Evolutionary conservation across 1,284 basidiomycete species (phyloP), one percentile per base, ranked within the genome.

Genomic region (Cryptococcus sp.): DNA sequence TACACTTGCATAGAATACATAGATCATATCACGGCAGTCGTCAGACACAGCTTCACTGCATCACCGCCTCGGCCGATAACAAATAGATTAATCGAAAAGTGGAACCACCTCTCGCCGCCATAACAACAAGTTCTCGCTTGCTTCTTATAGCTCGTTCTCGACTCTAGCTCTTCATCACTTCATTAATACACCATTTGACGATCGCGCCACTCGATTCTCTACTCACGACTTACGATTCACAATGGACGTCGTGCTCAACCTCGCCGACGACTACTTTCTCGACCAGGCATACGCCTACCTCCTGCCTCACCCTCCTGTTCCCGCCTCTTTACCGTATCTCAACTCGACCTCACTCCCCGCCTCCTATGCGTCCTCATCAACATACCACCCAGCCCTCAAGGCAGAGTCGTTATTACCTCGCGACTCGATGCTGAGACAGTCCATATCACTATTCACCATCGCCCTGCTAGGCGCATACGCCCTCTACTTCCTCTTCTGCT

Each of bases 401-500:
- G 52, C 44, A 5, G 50, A 58, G 6, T 72, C 68, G 2, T 53
- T 61, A n/a, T 57, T 65, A 20, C 65, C 89, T 0, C 84, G 92
- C 49, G 87, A 93, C 70, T 86, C 88, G 72, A 72, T 93, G 8
- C 83, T 85, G 0, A 84, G 94, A 39, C 95, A 98, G 74, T 64
- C 87, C 10, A 44, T 89, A 23, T 96, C 93, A 2, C 82, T 99
- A 54, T 79, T 81, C 63, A 74, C 83, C 44, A 74, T 98, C 65
- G 95, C 93, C 8, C 80, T 91, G 59, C 68, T 91, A 59, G 93
- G 92, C 62, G 91, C 93, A 54, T 84, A 87, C 67, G 40, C 86
- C 46, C 82, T 94, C 51, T 94, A 99, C 79, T 95, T 97, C 79
- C 57, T 87, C 44, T 89, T 96, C 70, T 93, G 93, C 25, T 81